Conservation (phyloP, 2,329 filamentous ascomycete genomes). For the Cucurbitaria berberidis region DNA sequence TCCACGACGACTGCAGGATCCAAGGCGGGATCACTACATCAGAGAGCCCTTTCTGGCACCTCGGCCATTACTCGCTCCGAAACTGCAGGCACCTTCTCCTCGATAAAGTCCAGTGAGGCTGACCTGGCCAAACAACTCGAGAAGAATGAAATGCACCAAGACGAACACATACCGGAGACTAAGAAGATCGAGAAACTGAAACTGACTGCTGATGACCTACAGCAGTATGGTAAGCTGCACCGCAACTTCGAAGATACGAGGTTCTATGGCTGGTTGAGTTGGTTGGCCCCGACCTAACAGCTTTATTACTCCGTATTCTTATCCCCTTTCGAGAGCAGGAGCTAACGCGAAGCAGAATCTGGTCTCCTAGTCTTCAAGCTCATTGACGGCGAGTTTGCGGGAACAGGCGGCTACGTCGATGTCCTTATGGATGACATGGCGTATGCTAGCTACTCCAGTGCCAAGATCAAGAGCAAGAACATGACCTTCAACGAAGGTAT, state of each 20-base stretch:
- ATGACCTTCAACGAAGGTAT: constrained; percentile 82
- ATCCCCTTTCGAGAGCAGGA: background rate
- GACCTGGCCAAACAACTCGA: constrained; percentile 55
- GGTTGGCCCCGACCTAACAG: constrained; percentile 25
- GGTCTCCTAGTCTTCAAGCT: constrained; percentile 94
- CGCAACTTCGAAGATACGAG: constrained; percentile 17
- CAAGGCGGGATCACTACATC: constrained; percentile 18
- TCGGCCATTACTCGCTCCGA: constrained; percentile 33
- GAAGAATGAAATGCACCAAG: constrained; percentile 55
- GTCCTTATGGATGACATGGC: constrained; percentile 93
- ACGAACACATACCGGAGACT: constrained; percentile 56
- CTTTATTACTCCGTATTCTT: constrained; percentile 25
- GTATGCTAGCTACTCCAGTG: constrained; percentile 85
- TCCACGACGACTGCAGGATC: constrained; percentile 30
- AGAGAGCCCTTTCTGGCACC: constrained; percentile 27
- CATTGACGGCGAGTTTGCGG: constrained; percentile 83
- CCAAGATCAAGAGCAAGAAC: constrained; percentile 71
- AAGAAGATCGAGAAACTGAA: constrained; percentile 75
- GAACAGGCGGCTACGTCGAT: constrained; percentile 78
- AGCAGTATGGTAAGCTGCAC: constrained; percentile 69
- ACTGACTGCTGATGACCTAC: constrained; percentile 78
- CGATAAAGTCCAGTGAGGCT: constrained; percentile 47
- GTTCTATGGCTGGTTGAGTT: constrained; percentile 33
- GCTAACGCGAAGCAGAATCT: constrained; percentile 67
- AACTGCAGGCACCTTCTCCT: constrained; percentile 52